Conservation (phyloP, 257 asterid genomes). For the Penstemon davidsonii region DNA sequence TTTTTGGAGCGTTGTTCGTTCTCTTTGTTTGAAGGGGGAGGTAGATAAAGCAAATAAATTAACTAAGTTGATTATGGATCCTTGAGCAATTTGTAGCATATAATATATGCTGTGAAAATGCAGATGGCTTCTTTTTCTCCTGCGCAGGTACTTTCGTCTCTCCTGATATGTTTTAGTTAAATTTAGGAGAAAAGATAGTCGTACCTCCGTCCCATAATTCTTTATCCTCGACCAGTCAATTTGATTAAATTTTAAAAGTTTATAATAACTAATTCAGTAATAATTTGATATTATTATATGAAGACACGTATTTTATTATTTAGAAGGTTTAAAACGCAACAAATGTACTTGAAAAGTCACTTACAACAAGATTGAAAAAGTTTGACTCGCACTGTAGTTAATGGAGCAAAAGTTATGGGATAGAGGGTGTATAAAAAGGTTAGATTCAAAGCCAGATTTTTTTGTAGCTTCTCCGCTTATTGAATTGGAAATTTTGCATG, state of each 20-base stretch:
- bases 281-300: too few relatives aligned
- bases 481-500: background rate
- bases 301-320: too few relatives aligned
- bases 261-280: too few relatives aligned
- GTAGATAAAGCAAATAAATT: slow-evolving; percentile 58
- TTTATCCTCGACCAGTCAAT: too few relatives aligned
- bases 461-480: background rate
- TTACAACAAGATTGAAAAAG: too few relatives aligned
- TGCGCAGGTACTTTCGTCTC: slow-evolving; percentile 10
- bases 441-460: background rate
- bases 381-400: too few relatives aligned
- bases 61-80: slow-evolving; percentile 46
- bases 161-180: slow-evolving; percentile 3
- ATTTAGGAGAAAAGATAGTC: too few relatives aligned
- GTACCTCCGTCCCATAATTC: too few relatives aligned
- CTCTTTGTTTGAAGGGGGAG: slow-evolving; percentile 75
- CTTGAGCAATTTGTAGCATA: slow-evolving; percentile 30
- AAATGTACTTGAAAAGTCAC: too few relatives aligned
- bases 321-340: too few relatives aligned
- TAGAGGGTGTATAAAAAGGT: background rate
- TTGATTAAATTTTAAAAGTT: too few relatives aligned
- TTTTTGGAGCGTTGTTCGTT: slow-evolving; percentile 50
- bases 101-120: background rate
- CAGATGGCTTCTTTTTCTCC: slow-evolving; percentile 1
- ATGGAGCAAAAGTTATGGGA: too few relatives aligned